Conservation (phyloP, 768 basidiomycete species). For the Sporobolomyces pararoseus region DNA sequence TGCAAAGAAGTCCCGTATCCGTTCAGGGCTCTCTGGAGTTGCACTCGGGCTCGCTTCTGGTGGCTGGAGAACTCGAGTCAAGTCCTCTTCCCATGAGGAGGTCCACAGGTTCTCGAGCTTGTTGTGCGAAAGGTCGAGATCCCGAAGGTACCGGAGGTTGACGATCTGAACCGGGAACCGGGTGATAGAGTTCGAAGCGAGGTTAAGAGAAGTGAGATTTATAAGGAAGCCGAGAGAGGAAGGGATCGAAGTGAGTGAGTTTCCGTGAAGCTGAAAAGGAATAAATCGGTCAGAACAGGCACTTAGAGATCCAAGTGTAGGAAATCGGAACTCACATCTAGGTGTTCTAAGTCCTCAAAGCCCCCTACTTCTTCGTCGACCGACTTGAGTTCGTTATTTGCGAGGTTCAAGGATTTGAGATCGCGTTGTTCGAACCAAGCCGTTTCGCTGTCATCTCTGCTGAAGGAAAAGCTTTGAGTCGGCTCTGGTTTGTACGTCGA, state of each 20-base stretch:
- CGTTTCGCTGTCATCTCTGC: neutral
- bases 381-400: constrained; percentile 24
- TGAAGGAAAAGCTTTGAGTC: constrained; percentile 2
- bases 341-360: constrained; percentile 27
- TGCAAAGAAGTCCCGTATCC: constrained; percentile 7
- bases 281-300: too few species aligned
- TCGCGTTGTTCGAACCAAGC: constrained; percentile 35
- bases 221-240: constrained; percentile 16
- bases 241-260: constrained; percentile 15
- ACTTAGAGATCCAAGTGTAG: too few species aligned
- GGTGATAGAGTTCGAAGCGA: constrained; percentile 19
- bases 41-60: constrained; percentile 23
- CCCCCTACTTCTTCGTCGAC: constrained; percentile 28
- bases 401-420: constrained; percentile 13
- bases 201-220: constrained; percentile 28
- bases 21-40: constrained; percentile 19
- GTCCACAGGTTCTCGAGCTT: constrained; percentile 22
- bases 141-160: constrained; percentile 16
- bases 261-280: constrained; percentile 23
- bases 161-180: constrained; percentile 22
- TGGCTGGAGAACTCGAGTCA: neutral
- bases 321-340: constrained; percentile 19
- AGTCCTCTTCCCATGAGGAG: neutral
- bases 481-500: neutral
- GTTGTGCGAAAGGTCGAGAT: constrained; percentile 31